Percentiles rank a stretch among this genome's conserved stretches.
phyloP scores from a whole-genome alignment of 768 basidiomycete genomes.

The Nidularia sp. region DNA sequence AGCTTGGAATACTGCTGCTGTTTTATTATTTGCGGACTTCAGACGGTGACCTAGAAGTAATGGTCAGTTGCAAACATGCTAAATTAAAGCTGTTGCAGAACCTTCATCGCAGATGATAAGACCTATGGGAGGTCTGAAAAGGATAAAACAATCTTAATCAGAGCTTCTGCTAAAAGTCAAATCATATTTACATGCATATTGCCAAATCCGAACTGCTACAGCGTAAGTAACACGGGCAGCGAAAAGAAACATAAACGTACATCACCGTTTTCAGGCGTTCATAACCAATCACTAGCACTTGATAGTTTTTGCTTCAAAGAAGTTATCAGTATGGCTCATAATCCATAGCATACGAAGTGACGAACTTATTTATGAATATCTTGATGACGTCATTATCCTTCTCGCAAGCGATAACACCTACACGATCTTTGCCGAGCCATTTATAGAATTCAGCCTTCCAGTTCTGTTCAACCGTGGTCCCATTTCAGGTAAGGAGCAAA shows the following conservation, averaged over 20 bases:
- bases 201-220: constrained; percentile 36
- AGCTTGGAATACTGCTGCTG: constrained; percentile 78
- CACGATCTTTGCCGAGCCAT: constrained; percentile 67
- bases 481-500: too few relatives aligned
- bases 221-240: not conserved
- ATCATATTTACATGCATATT: constrained; percentile 54
- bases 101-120: constrained; percentile 97
- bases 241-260: constrained; percentile 36
- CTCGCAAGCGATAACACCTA: constrained; percentile 41
- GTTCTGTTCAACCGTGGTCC: too few relatives aligned
- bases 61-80: not conserved
- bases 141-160: constrained; percentile 2
- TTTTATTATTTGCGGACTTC: constrained; percentile 90
- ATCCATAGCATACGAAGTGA: constrained; percentile 2
- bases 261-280: constrained; percentile 83
- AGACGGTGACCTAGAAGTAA: constrained; percentile 70
- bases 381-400: constrained; percentile 50
- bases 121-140: constrained; percentile 78
- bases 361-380: constrained; percentile 73
- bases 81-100: not conserved
- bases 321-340: not conserved
- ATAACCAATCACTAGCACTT: constrained; percentile 93
- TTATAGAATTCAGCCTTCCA: constrained; percentile 96
- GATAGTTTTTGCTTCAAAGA: constrained; percentile 59
- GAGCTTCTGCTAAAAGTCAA: not conserved